Percentiles rank a stretch among this genome's conserved stretches.
Evolutionary conservation across 2,329 filamentous ascomycete genomes (phyloP).

Genomic region (Graphiopsis chlorocephala): DNA sequence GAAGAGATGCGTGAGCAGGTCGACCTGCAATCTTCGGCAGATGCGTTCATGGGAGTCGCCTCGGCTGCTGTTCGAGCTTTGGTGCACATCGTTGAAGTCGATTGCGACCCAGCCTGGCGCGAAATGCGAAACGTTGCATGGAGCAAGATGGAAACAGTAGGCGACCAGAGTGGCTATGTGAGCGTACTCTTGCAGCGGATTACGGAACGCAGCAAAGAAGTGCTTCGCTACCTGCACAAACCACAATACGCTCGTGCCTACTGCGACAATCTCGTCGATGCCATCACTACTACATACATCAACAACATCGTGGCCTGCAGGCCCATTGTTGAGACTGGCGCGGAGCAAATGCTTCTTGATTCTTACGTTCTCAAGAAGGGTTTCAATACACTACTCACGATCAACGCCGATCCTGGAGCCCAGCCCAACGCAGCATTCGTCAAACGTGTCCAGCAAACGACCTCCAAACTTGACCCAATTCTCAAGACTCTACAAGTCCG

Average conservation of each 20-base stretch:
- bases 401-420: conserved; percentile 55
- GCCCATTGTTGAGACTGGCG: conserved; percentile 88
- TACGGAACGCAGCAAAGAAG: conserved; percentile 69
- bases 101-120: conserved; percentile 83
- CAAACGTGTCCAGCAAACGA: conserved; percentile 80
- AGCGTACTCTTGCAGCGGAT: conserved; percentile 73
- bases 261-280: conserved; percentile 92
- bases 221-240: conserved; percentile 76
- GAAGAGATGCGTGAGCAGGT: conserved; percentile 70
- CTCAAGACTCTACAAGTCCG: conserved; percentile 96
- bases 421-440: conserved; percentile 63
- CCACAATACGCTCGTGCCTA: conserved; percentile 93
- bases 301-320: conserved; percentile 82
- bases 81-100: conserved; percentile 77
- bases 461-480: conserved; percentile 84
- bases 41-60: conserved; percentile 92
- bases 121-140: conserved; percentile 97
- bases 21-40: conserved; percentile 87
- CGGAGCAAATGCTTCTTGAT: conserved; percentile 97
- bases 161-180: conserved; percentile 91
- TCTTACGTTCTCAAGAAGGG: conserved; percentile 85
- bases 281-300: conserved; percentile 75
- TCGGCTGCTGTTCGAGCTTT: conserved; percentile 80
- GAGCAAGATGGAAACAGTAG: conserved; percentile 88
- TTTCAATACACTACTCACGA: conserved; percentile 67